Base-by-base conservation (phyloP, 2,329 filamentous ascomycete genomes). In the Trichoderma semiorbis region DNA sequence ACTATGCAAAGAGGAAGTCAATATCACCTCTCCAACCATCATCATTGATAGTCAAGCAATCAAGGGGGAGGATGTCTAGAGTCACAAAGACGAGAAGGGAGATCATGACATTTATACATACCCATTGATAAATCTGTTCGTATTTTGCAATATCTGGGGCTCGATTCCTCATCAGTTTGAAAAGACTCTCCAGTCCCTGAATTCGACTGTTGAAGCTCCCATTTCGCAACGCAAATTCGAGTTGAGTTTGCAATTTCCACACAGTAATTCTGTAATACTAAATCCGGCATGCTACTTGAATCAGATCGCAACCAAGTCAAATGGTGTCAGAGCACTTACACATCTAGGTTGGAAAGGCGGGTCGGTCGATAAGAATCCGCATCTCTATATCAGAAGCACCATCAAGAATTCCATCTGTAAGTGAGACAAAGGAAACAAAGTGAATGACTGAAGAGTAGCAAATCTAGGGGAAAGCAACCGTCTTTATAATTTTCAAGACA, bases 331-430 rank as follows among this genome's bases (percentile, higher is more conserved):
- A 43, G 43, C 43, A 50, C 43, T 50, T 50, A 50, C 43, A 50
- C 1, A 0, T 21, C 8, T 2, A 0, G 0, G 18, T 3, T 50
- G 8, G 6, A 43, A 10, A 10, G 0, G 18, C 43, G 43, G 43
- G 43, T 21, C 8, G 43, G n/a, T 50, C 43, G 3, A 21, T 50
- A 50, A 21, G 21, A 12, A 2, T 21, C 43, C 43, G 10, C 43
- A 21, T 12, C n/a, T 21, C 43, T 50, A 12, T 0, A 50, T 21
- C 43, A 10, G 39, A 32, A 11, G 39, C 43, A n/a, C 16, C 39
- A 12, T 47, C 43, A 8, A 6, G 11, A 3, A 21, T 21, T 47
- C 18, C n/a, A 47, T 47, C 26, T 28, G 14, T 57, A 58, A 28
- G 21, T 10, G 12, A 5, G 2, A 26, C 2, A 30, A 11, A 10